Evolutionary conservation across 2,329 filamentous ascomycete species (phyloP).

Genomic region (Fusarium agapanthi): DNA sequence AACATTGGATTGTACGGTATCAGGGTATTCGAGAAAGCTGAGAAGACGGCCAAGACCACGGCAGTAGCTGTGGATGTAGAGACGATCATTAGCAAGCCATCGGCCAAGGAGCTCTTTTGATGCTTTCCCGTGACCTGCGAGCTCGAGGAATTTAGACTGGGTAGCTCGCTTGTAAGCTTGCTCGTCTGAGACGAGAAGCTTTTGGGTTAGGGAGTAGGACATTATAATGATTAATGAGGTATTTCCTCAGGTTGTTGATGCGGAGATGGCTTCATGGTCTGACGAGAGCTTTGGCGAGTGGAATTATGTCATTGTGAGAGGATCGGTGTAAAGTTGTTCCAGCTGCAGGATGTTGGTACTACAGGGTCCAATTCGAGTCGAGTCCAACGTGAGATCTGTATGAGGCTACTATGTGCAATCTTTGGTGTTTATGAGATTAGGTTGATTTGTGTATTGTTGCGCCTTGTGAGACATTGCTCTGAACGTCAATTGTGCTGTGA

Average conservation of each 20-base stretch:
- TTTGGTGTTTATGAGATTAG: neutral
- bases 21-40: conserved; percentile 65
- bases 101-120: conserved; percentile 63
- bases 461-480: neutral
- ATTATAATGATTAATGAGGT: neutral
- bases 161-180: conserved; percentile 64
- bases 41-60: conserved; percentile 72
- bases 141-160: conserved; percentile 71
- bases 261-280: conserved; percentile 28
- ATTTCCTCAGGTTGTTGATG: neutral
- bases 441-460: neutral
- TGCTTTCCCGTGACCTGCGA: conserved; percentile 70
- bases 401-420: neutral
- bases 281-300: conserved; percentile 11
- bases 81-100: conserved; percentile 77
- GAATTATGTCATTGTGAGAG: conserved; percentile 32
- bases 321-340: conserved; percentile 37
- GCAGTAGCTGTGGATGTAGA: conserved; percentile 77
- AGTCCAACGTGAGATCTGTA: neutral
- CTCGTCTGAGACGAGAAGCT: conserved; percentile 62
- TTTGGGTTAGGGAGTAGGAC: conserved; percentile 59
- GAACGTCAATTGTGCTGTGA: neutral
- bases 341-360: neutral
- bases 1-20: conserved; percentile 15
- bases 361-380: neutral